phyloP scores from a whole-genome alignment of 2,329 filamentous ascomycete genomes.

The Diaporthe helianthi region DNA sequence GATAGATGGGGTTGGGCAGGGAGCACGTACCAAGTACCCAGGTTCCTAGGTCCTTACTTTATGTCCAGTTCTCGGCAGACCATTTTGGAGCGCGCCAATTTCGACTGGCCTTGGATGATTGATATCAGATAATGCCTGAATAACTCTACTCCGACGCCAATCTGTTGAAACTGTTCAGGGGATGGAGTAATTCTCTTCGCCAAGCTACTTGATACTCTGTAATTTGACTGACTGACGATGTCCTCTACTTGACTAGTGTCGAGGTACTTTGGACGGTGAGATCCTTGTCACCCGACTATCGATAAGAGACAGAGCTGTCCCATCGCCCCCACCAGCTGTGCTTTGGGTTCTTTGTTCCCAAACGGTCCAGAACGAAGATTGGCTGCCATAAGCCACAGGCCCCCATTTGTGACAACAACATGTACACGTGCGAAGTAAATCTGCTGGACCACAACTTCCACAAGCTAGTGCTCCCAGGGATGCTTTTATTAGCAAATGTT shows the following conservation, averaged over 20 bases:
- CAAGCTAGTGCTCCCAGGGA: not conserved
- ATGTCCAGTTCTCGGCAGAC: not conserved
- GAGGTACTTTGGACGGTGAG: not conserved
- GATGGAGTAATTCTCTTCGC: not conserved
- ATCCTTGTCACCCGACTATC: not conserved
- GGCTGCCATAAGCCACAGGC: not conserved
- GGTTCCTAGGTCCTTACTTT: too few species aligned
- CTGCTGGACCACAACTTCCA: too few species aligned
- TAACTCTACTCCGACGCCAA: not conserved
- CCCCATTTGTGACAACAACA: too few species aligned
- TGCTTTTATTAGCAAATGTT: too few species aligned
- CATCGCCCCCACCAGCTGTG: conserved; percentile 6
- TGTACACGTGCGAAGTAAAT: too few species aligned
- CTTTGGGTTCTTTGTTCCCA: not conserved
- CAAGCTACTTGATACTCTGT: too few species aligned
- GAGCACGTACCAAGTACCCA: not conserved
- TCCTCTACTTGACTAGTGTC: not conserved
- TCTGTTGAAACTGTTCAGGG: not conserved
- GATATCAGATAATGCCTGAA: too few species aligned
- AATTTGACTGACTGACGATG: not conserved
- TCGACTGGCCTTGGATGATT: not conserved
- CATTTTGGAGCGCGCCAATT: not conserved
- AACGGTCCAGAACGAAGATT: not conserved
- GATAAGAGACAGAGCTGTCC: not conserved
- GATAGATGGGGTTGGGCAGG: not conserved